These are phyloP conservation scores for Corylus americana DNA, from an alignment of 306 rosid genomes.

Conservation along the genomic window DNA sequence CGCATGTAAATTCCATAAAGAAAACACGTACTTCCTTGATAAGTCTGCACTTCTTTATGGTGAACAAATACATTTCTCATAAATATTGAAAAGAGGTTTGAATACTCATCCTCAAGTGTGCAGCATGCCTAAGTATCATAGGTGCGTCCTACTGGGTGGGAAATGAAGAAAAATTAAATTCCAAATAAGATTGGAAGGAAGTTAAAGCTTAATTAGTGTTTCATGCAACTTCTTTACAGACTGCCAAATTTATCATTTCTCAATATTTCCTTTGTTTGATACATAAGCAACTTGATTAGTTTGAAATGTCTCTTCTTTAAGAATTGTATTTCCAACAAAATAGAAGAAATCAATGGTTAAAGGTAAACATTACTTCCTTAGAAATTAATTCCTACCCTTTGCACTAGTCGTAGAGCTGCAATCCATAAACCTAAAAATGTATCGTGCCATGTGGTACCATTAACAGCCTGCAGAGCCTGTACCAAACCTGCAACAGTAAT, in stretches of 20 bases:
- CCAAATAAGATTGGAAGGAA: no score
- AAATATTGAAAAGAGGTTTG: no score
- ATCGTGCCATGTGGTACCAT: constrained; percentile 73
- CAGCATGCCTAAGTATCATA: neutral
- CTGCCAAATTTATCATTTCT: neutral
- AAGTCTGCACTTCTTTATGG: neutral
- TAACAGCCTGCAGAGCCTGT: constrained; percentile 72
- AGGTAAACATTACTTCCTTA: neutral
- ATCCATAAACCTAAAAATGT: constrained; percentile 90
- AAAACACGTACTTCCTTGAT: neutral
- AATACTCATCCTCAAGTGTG: neutral
- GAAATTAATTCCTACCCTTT: constrained; percentile 67
- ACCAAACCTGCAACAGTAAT: constrained; percentile 66
- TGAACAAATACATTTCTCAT: neutral
- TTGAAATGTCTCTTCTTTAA: neutral
- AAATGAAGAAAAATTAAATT: no score
- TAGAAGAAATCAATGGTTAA: neutral
- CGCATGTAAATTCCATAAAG: neutral
- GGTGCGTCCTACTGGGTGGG: neutral
- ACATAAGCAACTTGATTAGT: neutral
- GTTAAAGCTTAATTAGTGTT: no score
- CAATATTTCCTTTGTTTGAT: neutral
- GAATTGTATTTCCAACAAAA: neutral
- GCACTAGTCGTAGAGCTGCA: constrained; percentile 85
- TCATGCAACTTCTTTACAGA: neutral